Base-by-base conservation (phyloP, 106 monocot species). In the Platanthera zijinensis region DNA sequence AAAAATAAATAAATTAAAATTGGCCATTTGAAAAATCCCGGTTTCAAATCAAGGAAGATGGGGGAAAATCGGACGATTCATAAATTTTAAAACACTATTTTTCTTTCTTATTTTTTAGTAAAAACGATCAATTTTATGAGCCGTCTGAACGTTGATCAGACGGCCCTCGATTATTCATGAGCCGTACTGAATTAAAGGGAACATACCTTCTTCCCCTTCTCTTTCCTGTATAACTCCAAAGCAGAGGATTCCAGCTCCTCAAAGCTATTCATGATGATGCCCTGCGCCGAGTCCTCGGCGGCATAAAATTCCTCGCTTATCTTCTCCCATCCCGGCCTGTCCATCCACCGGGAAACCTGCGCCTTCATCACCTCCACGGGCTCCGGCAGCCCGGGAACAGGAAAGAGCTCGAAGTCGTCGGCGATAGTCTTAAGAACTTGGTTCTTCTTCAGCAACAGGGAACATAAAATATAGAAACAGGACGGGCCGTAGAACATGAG, bases 251-350 rank as follows among this genome's bases (percentile, higher is more conserved):
- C 94, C 74, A 94, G 18, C 8, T 83, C 94, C 13, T 72, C 52
- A 77, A 86, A 90, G 53, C 75, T 94, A 70, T 94, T 94, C 17
- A 85, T 56, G 9, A 90, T 78, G 46, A 90, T 51, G 3, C 90
- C 90, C 21, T 82, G 73, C 0, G 90, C 88, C 0, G 73, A 48
- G 4, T 46, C 21, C 73, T 87, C 86, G 0, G 78, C 77, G 2
- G 81, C 59, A 0, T 9, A 0, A 4, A 52, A 3, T 7, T 83
- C 72, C 0, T 62, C 30, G 2, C 48, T 57, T 1, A 82, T 0
- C 22, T 80, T 21, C 48, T 74, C 76, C 25, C 32, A 75, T 3
- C 62, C 74, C 3, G 69, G 69, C 51, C 1, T 2, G 4, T 66
- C 22, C 18, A 86, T 71, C 72, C 62, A 77, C 51, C 77, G 32